Percentiles rank a stretch among this genome's conserved stretches.
Conservation (phyloP, 2,329 filamentous ascomycete genomes). For the Aureobasidium leucospermi region DNA sequence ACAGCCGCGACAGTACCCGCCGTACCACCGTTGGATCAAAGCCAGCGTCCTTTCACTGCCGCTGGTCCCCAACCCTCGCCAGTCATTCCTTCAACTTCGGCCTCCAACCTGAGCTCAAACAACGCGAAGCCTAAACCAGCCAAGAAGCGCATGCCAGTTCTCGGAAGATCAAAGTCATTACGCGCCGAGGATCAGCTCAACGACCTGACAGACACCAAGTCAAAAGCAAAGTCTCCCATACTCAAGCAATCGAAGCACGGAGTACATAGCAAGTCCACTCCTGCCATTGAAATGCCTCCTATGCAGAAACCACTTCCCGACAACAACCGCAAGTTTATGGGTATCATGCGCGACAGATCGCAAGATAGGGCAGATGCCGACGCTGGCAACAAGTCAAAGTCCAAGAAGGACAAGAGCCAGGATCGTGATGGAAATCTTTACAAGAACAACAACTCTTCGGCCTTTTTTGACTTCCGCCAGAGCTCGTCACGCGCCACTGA, state of each 20-base stretch:
- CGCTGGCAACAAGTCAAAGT: constrained; percentile 8
- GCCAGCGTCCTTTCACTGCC: constrained; percentile 7
- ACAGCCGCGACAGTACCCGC: neutral
- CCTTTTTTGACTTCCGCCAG: constrained; percentile 47
- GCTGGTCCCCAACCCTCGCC: neutral
- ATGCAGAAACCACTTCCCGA: constrained; percentile 27
- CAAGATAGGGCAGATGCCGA: constrained; percentile 52
- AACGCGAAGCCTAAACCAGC: constrained; percentile 11
- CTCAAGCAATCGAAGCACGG: constrained; percentile 12
- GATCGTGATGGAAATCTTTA: neutral
- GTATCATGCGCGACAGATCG: constrained; percentile 64
- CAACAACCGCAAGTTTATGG: constrained; percentile 60
- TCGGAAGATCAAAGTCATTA: constrained; percentile 16
- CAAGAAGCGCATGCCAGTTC: constrained; percentile 16
- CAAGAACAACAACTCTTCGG: constrained; percentile 10
- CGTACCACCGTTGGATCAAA: neutral
- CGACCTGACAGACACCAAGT: constrained; percentile 19
- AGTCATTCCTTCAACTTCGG: neutral
- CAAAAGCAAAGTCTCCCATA: constrained; percentile 9
- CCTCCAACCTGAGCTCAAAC: neutral
- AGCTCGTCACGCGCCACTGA: constrained; percentile 69
- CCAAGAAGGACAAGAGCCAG: constrained; percentile 15
- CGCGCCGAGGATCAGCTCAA: constrained; percentile 31
- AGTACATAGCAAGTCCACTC: constrained; percentile 3
- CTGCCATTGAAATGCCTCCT: constrained; percentile 5